These are phyloP conservation scores for Cystofilobasidium capitatum DNA, from an alignment of 768 basidiomycete genomes.

Conservation along the genomic window DNA sequence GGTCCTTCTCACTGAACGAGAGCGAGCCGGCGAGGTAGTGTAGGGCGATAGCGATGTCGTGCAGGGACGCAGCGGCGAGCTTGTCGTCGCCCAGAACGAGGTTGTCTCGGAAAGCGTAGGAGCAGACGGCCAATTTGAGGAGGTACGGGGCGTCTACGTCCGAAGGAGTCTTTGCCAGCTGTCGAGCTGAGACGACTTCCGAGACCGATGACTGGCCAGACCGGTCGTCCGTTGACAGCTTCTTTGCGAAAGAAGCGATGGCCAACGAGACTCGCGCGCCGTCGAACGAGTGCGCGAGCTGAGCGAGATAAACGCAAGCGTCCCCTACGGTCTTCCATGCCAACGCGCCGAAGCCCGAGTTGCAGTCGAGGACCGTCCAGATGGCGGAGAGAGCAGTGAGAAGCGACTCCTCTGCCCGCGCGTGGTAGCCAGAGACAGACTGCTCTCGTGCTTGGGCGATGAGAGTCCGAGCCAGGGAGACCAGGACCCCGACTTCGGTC, in stretches of 20 bases:
- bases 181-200: conserved; percentile 32
- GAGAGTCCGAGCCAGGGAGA: conserved; percentile 61
- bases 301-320: conserved; percentile 58
- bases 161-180: conserved; percentile 24
- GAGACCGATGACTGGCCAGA: conserved; percentile 21
- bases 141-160: conserved; percentile 28
- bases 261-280: conserved; percentile 29
- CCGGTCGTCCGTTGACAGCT: conserved; percentile 24
- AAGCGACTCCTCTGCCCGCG: conserved; percentile 66
- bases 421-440: conserved; percentile 57
- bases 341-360: conserved; percentile 57
- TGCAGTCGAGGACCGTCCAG: conserved; percentile 46
- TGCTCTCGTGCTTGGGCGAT: conserved; percentile 63
- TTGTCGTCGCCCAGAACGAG: conserved; percentile 41
- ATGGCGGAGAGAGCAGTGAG: conserved; percentile 51
- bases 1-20: conserved; percentile 37
- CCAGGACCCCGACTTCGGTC: conserved; percentile 59
- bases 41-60: conserved; percentile 61
- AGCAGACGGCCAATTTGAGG: conserved; percentile 34
- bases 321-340: conserved; percentile 79
- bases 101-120: conserved; percentile 38
- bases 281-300: conserved; percentile 47
- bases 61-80: conserved; percentile 54
- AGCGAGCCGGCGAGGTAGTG: conserved; percentile 45
- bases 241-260: conserved; percentile 30